phyloP scores from a whole-genome alignment of 2,329 filamentous ascomycete species.

The Phyllosticta citrichinensis region DNA sequence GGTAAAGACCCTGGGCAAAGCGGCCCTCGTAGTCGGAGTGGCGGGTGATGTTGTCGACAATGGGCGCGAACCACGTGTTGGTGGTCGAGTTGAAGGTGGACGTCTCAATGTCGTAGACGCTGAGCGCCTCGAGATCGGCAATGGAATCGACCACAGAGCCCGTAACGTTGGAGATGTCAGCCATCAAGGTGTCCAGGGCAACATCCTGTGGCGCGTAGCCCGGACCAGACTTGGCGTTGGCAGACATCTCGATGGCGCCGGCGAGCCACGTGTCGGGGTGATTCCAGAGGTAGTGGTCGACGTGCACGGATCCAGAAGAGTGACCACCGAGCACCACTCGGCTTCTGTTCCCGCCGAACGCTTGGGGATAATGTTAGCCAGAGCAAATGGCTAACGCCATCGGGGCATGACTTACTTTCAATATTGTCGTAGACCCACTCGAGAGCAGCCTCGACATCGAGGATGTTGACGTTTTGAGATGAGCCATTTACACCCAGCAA shows the following conservation, averaged over 20 bases:
- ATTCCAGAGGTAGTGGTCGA: conserved; percentile 17
- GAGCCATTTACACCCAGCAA: neutral
- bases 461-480: conserved; percentile 27
- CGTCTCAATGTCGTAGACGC: conserved; percentile 14
- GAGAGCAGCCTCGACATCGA: conserved; percentile 30
- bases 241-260: conserved; percentile 24
- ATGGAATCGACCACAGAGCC: conserved; percentile 4
- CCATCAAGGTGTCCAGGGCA: conserved; percentile 3
- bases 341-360: conserved; percentile 36
- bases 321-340: conserved; percentile 30
- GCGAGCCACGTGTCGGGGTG: conserved; percentile 18
- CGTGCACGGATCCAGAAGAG: conserved; percentile 14
- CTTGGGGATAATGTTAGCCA: conserved; percentile 14
- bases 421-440: conserved; percentile 34
- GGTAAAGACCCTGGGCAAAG: conserved; percentile 19
- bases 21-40: conserved; percentile 16
- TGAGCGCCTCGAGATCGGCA: conserved; percentile 5
- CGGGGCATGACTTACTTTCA: conserved; percentile 1
- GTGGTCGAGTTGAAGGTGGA: conserved; percentile 14
- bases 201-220: conserved; percentile 6
- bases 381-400: neutral
- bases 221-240: conserved; percentile 21
- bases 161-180: conserved; percentile 7
- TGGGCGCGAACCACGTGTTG: conserved; percentile 12
- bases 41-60: conserved; percentile 11